Percentiles rank a stretch among this genome's conserved stretches.
These are phyloP conservation scores for Anthracocystis setariae DNA, from an alignment of 1,284 basidiomycete species.

Conservation along the genomic window DNA sequence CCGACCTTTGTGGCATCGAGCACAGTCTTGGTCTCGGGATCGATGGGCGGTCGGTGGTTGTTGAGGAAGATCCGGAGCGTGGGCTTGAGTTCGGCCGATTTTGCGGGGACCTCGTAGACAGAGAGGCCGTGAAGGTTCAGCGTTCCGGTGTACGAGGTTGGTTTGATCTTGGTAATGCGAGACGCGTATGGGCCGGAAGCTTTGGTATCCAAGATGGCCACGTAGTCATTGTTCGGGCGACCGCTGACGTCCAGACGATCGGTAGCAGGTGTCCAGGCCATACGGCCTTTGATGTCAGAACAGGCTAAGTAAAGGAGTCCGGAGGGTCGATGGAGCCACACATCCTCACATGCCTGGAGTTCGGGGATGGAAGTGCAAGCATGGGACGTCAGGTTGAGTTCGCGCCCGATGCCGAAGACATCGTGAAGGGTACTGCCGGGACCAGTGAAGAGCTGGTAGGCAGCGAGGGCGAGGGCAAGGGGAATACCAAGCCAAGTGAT, in stretches of 20 bases:
- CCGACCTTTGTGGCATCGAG: constrained; percentile 70
- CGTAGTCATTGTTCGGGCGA: constrained; percentile 61
- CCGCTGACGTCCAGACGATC: constrained; percentile 41
- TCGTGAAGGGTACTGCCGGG: constrained; percentile 41
- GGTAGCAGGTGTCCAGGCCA: constrained; percentile 73
- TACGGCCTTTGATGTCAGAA: constrained; percentile 72
- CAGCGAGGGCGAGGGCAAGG: constrained; percentile 29
- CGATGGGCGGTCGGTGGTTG: constrained; percentile 57
- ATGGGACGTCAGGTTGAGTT: constrained; percentile 38
- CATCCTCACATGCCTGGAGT: constrained; percentile 50
- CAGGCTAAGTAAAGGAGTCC: constrained; percentile 79
- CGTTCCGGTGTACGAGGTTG: constrained; percentile 68
- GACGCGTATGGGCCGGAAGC: constrained; percentile 70
- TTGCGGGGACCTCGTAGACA: constrained; percentile 67
- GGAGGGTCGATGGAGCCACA: constrained; percentile 66
- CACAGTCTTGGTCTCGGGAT: constrained; percentile 22
- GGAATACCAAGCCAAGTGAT: constrained; percentile 37
- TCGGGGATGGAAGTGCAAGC: constrained; percentile 41
- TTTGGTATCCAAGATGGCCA: constrained; percentile 75
- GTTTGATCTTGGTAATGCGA: constrained; percentile 71
- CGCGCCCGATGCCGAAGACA: constrained; percentile 38
- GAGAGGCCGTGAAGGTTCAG: constrained; percentile 79
- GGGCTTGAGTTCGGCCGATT: constrained; percentile 34
- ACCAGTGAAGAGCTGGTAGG: constrained; percentile 46
- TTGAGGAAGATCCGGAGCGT: constrained; percentile 56